Base-by-base conservation (phyloP, 805 yeast genomes). In the Teunomyces lycoperdinae region DNA sequence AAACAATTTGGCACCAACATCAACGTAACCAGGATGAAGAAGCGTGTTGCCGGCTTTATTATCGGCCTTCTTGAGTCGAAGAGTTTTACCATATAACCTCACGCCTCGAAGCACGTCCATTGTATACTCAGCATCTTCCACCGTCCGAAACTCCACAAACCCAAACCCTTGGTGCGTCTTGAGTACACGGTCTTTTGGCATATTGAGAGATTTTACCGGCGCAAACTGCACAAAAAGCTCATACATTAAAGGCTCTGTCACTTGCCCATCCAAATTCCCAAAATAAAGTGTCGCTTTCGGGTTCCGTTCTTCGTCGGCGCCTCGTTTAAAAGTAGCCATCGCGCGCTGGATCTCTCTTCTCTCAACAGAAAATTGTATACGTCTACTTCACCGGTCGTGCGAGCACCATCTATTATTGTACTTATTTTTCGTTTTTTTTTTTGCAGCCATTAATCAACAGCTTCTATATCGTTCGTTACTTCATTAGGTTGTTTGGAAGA, bases 221-320 rank as follows among this genome's bases (percentile, higher is more conserved):
- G 92, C 90, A 36, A 89, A 84, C 63, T 94, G 98, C 5, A 87
- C 64, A 63, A 90, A 83, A 16, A 94, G 75, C 63, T 94, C 99
- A 59, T 84, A 88, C 27, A 94, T 64, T 14, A 91, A 59, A 2
- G 74, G 67, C 57, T 88, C 96, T 1, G 83, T 81, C 4, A 83
- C 96, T 42, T 79, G 77, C 1, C 84, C 81, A 54, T 88, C 96
- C 3, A 94, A 67, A 55, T 90, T 89, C 0, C 97, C 97, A 11
- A 90, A 77, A 61, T 88, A 90, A 1, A 90, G 63, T 1, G 95
- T 78, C 2, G 82, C 79, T 35, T 80, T 82, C 44, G 77, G 79
- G 57, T 84, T 82, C 43, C 83, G 69, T 42, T 82, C 83, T 5
- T 68, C 51, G 30, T 77, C 81, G 61, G 43, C 71, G 66, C 66